Evolutionary conservation across 2,329 filamentous ascomycete species (phyloP).

Genomic region (Fonsecaea erecta): DNA sequence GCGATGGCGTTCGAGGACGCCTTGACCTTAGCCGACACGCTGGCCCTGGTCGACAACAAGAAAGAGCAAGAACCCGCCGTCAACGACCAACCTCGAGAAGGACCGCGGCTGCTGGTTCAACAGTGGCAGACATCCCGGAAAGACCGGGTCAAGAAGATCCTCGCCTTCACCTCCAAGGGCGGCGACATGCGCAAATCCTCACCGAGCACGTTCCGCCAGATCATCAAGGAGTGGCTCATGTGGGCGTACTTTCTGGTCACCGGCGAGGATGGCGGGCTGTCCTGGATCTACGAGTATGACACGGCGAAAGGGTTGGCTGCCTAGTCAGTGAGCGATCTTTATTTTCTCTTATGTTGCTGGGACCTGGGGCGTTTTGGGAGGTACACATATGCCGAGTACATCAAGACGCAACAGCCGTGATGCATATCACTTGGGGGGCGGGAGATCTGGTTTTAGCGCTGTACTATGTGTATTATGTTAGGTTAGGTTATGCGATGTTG

Average conservation of each 20-base stretch:
- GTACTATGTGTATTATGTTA: too few species aligned
- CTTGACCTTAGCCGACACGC: slow-evolving; percentile 31
- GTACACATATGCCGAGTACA: too few species aligned
- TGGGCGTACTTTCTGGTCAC: slow-evolving; percentile 26
- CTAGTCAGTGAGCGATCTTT: too few species aligned
- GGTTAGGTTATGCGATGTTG: too few species aligned
- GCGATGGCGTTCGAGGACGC: slow-evolving; percentile 37
- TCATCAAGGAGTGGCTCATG: slow-evolving; percentile 33
- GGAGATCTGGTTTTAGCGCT: too few species aligned
- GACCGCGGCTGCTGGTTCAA: background rate
- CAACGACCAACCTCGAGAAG: too few species aligned
- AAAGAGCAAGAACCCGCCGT: too few species aligned
- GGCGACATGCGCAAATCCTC: slow-evolving; percentile 26
- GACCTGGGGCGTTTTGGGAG: background rate
- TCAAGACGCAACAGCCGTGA: too few species aligned
- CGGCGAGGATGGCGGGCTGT: slow-evolving; percentile 20
- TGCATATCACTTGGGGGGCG: too few species aligned
- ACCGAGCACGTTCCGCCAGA: slow-evolving; percentile 22
- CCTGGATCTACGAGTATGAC: slow-evolving; percentile 31
- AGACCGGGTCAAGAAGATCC: slow-evolving; percentile 53
- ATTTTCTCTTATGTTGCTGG: too few species aligned
- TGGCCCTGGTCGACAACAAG: too few species aligned
- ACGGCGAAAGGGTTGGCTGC: background rate
- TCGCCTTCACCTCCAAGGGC: slow-evolving; percentile 50
- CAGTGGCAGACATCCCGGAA: slow-evolving; percentile 57